phyloP scores from a whole-genome alignment of 2,329 filamentous ascomycete species.

The Metarhizium guizhouense region DNA sequence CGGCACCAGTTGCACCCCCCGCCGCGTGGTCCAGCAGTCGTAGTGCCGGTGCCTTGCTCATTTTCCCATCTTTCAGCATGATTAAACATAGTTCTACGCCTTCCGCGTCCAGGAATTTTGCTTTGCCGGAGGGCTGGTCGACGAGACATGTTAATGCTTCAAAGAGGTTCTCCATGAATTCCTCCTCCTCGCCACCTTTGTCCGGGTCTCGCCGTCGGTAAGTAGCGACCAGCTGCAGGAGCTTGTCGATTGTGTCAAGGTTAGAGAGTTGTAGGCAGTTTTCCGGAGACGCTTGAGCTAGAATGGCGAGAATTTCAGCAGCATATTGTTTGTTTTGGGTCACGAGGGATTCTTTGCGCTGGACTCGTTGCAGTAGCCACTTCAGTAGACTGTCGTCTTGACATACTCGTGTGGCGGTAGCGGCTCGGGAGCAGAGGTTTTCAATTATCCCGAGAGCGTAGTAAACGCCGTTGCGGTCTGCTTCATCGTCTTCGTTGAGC shows the following conservation, averaged over 20 bases:
- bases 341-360: constrained; percentile 57
- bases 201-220: constrained; percentile 83
- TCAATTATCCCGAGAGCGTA: constrained; percentile 76
- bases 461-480: constrained; percentile 79
- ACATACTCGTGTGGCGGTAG: constrained; percentile 64
- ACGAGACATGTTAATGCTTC: constrained; percentile 75
- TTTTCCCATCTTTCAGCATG: constrained; percentile 83
- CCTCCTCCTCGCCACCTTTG: constrained; percentile 81
- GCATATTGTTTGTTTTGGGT: constrained; percentile 93
- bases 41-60: constrained; percentile 68
- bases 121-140: constrained; percentile 66
- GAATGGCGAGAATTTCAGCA: constrained; percentile 82
- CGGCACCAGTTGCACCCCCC: constrained; percentile 32
- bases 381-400: constrained; percentile 57
- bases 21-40: constrained; percentile 80
- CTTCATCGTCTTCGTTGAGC: constrained; percentile 63
- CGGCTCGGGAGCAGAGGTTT: constrained; percentile 66
- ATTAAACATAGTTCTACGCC: constrained; percentile 86
- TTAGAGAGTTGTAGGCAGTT: constrained; percentile 56
- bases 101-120: constrained; percentile 78
- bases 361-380: constrained; percentile 72
- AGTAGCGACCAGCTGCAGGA: constrained; percentile 74
- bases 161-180: constrained; percentile 92
- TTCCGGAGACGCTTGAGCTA: constrained; percentile 64
- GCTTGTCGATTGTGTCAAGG: constrained; percentile 64